A percentile compares a stretch with the other conserved stretches of the same genome.
These are phyloP conservation scores for Penicillium tannophilum DNA, from an alignment of 495 filamentous ascomycete species.

Conservation along the genomic window DNA sequence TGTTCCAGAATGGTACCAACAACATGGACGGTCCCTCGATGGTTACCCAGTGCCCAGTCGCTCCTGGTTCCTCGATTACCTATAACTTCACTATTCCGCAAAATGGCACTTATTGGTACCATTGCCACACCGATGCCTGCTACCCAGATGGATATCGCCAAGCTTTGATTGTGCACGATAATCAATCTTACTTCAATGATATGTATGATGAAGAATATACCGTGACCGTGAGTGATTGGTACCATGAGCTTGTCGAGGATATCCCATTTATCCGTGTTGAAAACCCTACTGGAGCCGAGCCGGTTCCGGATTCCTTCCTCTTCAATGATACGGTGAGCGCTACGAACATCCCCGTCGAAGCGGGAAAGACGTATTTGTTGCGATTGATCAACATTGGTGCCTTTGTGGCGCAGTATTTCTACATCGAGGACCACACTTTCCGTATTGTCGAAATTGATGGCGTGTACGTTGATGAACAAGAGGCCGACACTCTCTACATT, in stretches of 20 bases:
- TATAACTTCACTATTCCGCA: constrained; percentile 78
- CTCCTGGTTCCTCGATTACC: constrained; percentile 56
- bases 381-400: constrained; percentile 75
- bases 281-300: constrained; percentile 58
- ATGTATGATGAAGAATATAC: constrained; percentile 68
- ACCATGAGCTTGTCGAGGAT: constrained; percentile 49
- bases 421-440: constrained; percentile 72
- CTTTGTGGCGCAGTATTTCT: constrained; percentile 76
- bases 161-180: constrained; percentile 71
- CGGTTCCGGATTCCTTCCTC: constrained; percentile 53
- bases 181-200: constrained; percentile 54
- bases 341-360: constrained; percentile 58
- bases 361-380: constrained; percentile 80
- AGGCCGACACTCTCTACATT: constrained; percentile 62
- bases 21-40: constrained; percentile 75
- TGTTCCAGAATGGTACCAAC: constrained; percentile 70
- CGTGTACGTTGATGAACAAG: constrained; percentile 36
- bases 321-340: constrained; percentile 58
- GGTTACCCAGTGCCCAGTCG: constrained; percentile 4
- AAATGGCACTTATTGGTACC: constrained; percentile 82
- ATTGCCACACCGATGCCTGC: constrained; percentile 67
- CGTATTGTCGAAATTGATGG: constrained; percentile 59
- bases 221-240: constrained; percentile 69
- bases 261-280: constrained; percentile 34
- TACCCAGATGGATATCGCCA: constrained; percentile 77